Base-by-base conservation (phyloP, 2,329 filamentous ascomycete species). In the Aureobasidium mangrovei region DNA sequence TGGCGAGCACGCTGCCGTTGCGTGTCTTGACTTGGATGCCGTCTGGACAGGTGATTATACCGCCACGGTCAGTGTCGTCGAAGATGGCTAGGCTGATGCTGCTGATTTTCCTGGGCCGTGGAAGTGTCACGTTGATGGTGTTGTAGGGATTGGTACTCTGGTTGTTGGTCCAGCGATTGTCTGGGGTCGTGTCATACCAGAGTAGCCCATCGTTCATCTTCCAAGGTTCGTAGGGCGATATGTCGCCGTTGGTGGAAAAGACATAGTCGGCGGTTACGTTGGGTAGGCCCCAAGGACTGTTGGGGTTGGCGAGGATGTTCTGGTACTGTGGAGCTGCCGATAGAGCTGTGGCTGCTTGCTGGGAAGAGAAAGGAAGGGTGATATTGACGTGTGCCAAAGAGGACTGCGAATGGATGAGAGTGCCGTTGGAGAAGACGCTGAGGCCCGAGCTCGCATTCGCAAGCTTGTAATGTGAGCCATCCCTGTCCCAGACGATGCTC, bases 221-320 rank as follows among this genome's bases (percentile, higher is more conserved):
- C 60, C 65, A 71, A 5, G 63, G 60, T 40, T 62, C 60, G 58
- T 70, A 70, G 7, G 61, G 60, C 4, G 57, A 24, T 29, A 56
- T 44, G 56, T 63, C 57, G 44, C 58, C 58, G 49, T 62, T 58
- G 3, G 57, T 31, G 42, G 48, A 43, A 49, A 66, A 68, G 31
- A 65, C 68, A 58, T 65, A 72, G 5, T 69, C 67, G 43, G 67
- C 67, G n/a, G 65, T 63, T 12, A 66, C 64, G 40, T 60, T 60
- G 7, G 70, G 69, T 41, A 69, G 68, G 41, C 64, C 63, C 18
- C 57, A 55, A 24, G 59, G 59, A 9, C 38, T 61, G 60, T 63
- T 67, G 47, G 56, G 68, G 51, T 74, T 74, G n/a, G 68, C 68
- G 26, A 71, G 68, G 56, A 74, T 73, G 58, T 74, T 74, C n/a